Evolutionary conservation across 768 basidiomycete species (phyloP).

Genomic region (Boletus sensibilis): DNA sequence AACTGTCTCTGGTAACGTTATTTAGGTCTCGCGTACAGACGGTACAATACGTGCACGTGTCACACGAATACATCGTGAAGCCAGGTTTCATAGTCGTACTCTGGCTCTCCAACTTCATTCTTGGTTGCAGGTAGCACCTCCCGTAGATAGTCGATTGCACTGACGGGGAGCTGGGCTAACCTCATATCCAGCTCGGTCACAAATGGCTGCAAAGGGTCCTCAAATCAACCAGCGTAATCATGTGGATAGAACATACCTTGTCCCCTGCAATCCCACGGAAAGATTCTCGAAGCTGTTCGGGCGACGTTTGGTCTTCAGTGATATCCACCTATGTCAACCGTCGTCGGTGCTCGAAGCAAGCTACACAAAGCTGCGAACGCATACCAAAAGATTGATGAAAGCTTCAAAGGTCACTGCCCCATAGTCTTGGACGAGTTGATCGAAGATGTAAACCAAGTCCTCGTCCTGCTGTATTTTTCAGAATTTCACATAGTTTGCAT

Average conservation of each 20-base stretch:
- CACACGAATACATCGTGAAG: slow-evolving; percentile 74
- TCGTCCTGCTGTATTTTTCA: slow-evolving; percentile 56
- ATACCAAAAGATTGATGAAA: slow-evolving; percentile 88
- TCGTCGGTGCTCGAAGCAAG: background rate
- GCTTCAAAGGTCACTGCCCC: slow-evolving; percentile 92
- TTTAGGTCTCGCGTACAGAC: background rate
- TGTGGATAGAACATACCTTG: slow-evolving; percentile 55
- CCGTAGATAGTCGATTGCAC: slow-evolving; percentile 77
- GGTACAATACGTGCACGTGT: background rate
- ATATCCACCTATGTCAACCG: slow-evolving; percentile 72
- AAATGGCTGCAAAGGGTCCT: slow-evolving; percentile 58
- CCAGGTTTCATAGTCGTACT: slow-evolving; percentile 84
- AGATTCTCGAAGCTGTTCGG: slow-evolving; percentile 87
- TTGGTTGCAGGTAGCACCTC: slow-evolving; percentile 69
- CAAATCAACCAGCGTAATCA: background rate
- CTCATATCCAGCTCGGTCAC: slow-evolving; percentile 93
- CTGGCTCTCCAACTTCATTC: slow-evolving; percentile 57
- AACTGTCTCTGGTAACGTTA: background rate
- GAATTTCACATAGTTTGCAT: background rate
- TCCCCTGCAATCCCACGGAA: slow-evolving; percentile 90
- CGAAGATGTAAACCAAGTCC: slow-evolving; percentile 82
- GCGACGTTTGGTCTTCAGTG: slow-evolving; percentile 91
- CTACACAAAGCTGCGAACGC: slow-evolving; percentile 13
- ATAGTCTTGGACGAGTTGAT: slow-evolving; percentile 74
- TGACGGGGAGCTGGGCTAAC: slow-evolving; percentile 73